phyloP scores from a whole-genome alignment of 1,139 yeast species.

The Tardiomyces blankii region DNA sequence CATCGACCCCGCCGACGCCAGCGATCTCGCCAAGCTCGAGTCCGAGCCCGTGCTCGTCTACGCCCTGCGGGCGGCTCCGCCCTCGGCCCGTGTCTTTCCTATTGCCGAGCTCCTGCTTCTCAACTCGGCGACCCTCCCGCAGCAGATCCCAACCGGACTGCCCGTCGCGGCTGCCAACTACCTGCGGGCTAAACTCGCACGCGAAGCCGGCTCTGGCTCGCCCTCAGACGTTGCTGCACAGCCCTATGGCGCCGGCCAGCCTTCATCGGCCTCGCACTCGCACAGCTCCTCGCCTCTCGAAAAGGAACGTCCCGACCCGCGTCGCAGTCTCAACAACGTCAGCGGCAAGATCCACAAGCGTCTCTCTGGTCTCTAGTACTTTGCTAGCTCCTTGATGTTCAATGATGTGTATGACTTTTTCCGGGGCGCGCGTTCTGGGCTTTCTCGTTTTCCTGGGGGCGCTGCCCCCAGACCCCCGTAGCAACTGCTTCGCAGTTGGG shows the following conservation, averaged over 20 bases:
- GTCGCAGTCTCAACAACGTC: neutral
- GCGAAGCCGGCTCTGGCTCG: neutral
- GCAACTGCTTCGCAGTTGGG: too few species aligned
- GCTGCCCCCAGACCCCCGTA: too few species aligned
- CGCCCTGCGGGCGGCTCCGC: conserved; percentile 19
- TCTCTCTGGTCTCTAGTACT: neutral
- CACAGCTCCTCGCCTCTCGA: neutral
- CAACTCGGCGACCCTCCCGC: conserved; percentile 28
- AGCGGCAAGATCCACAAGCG: neutral
- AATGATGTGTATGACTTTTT: too few species aligned
- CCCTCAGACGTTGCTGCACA: neutral
- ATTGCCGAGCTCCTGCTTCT: conserved; percentile 61
- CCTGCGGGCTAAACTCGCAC: neutral
- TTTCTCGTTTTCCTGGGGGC: too few species aligned
- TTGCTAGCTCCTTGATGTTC: too few species aligned
- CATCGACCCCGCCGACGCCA: conserved; percentile 13
- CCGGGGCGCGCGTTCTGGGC: too few species aligned
- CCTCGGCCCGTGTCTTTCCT: conserved; percentile 36
- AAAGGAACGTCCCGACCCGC: neutral
- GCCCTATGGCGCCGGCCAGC: neutral
- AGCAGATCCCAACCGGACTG: neutral
- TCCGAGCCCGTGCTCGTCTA: conserved; percentile 20
- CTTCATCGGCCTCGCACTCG: too few species aligned
- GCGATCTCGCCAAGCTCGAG: neutral
- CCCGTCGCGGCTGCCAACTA: neutral